Evolutionary conservation across 495 filamentous ascomycete genomes (phyloP).

Genomic region (Hypomontagnella monticulosa): DNA sequence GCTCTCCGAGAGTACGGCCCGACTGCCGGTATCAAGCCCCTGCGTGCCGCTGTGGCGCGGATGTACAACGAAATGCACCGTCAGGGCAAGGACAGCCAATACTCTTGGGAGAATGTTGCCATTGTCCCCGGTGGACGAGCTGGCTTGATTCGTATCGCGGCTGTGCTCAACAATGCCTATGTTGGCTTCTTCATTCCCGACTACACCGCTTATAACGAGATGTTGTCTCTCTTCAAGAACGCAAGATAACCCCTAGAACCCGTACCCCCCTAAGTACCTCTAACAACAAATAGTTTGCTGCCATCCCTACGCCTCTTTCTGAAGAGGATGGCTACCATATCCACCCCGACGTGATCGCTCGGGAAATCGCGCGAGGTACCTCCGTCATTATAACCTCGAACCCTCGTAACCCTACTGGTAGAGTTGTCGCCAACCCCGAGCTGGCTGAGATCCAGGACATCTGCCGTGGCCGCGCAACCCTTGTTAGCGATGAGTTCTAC

Average conservation of each 20-base stretch:
- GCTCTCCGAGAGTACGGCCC: conserved; percentile 89
- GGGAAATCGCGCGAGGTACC: conserved; percentile 87
- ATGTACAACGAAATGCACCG: conserved; percentile 95
- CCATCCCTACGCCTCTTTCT: conserved; percentile 85
- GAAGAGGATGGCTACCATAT: conserved; percentile 90
- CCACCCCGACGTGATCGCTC: conserved; percentile 88
- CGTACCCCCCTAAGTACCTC: neutral
- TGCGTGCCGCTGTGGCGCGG: conserved; percentile 87
- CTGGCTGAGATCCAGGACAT: conserved; percentile 90
- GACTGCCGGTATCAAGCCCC: conserved; percentile 89
- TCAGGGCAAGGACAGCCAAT: conserved; percentile 85
- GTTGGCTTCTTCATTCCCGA: conserved; percentile 86
- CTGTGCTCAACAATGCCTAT: conserved; percentile 91
- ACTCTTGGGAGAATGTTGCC: conserved; percentile 99
- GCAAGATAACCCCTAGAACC: conserved; percentile 51
- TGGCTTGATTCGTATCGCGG: conserved; percentile 92
- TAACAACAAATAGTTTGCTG: conserved; percentile 72
- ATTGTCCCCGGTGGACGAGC: conserved; percentile 95
- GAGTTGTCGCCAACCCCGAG: conserved; percentile 81
- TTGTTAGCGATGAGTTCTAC: conserved; percentile 98
- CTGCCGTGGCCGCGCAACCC: conserved; percentile 86
- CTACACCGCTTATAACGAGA: conserved; percentile 90
- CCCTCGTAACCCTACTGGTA: conserved; percentile 94
- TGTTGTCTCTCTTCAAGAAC: conserved; percentile 91
- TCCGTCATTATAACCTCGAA: conserved; percentile 95